phyloP scores from a whole-genome alignment of 2,329 filamentous ascomycete genomes.

The Ceratocystiopsis sp. region DNA sequence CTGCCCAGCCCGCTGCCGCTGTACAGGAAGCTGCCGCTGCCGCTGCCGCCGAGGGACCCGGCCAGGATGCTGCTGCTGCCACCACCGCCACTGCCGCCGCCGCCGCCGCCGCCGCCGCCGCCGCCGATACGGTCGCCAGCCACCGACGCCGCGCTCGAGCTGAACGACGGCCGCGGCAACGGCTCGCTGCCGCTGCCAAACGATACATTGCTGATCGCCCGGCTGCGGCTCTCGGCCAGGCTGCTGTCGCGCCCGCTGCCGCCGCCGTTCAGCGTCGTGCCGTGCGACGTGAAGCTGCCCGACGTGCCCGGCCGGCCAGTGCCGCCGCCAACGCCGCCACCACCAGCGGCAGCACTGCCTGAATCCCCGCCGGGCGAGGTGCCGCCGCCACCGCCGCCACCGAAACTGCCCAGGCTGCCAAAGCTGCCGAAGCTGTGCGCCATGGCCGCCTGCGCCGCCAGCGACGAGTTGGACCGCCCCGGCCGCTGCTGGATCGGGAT shows the following conservation, averaged over 20 bases:
- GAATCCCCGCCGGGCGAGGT: conserved; percentile 33
- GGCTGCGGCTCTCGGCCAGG: conserved; percentile 44
- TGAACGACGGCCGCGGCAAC: conserved; percentile 25
- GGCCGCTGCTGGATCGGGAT: conserved; percentile 25
- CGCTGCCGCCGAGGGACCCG: conserved; percentile 1
- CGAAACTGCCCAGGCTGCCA: conserved; percentile 15
- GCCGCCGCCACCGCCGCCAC: background rate
- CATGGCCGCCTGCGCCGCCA: background rate
- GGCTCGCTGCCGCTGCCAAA: conserved; percentile 32
- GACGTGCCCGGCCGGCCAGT: conserved; percentile 49
- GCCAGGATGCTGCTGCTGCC: too few relatives aligned
- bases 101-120: conserved; percentile 11
- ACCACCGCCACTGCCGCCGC: conserved; percentile 1
- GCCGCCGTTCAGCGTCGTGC: conserved; percentile 61
- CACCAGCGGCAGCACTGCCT: too few relatives aligned
- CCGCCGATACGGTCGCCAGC: conserved; percentile 10
- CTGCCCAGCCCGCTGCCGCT: conserved; percentile 13
- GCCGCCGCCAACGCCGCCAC: background rate
- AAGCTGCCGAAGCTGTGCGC: conserved; percentile 6
- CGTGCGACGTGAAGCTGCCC: conserved; percentile 53
- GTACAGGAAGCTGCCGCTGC: background rate
- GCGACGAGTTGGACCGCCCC: conserved; percentile 8
- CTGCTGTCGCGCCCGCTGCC: conserved; percentile 25
- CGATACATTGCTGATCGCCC: conserved; percentile 75
- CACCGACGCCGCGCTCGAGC: background rate